Evolutionary conservation across 1,284 basidiomycete species (phyloP), one percentile per base, ranked within the genome.

Genomic region (Ustilago nuda): DNA sequence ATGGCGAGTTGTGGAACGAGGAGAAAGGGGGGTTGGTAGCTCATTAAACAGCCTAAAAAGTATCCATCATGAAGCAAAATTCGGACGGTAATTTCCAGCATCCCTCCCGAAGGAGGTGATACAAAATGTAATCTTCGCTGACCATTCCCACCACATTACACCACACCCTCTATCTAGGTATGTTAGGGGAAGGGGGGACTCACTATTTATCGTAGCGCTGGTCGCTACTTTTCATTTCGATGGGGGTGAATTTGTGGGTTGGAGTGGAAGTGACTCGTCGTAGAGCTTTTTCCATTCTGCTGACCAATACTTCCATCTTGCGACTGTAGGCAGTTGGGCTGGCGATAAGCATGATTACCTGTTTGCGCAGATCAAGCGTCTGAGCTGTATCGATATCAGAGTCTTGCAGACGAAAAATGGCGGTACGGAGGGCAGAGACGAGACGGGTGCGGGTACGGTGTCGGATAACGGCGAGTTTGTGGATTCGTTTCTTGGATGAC

Each of bases 31-130:
- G 23, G 23, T 27, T 27, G 23, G 23, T 41, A 46, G 77, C 80
- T 82, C 80, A 82, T 80, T 78, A 62, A 78, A 61, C 80, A 82
- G 80, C 80, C 80, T 76, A 61, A 58, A 56, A 72, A 68, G 30
- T 75, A 63, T 79, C 80, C 76, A 54, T 82, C 80, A 82, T 65
- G 58, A 61, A 68, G 68, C 65, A 78, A 71, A 70, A 66, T 64
- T 82, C 80, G 73, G 80, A 82, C 80, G 80, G 80, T 82, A 82
- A 82, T 82, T 82, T 80, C 80, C 78, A 82, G 77, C 78, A 80
- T 75, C 68, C 68, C 55, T 56, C 54, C 32, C 43, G 19, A 15
- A 46, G 36, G 56, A 50, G 48, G 54, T 50, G 65, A 54, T 64
- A 76, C 60, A 77, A 76, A 76, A 57, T 56, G 33, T 70, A 65